Percentiles rank a stretch among this genome's conserved stretches.
Conservation (phyloP, 1,284 basidiomycete genomes). For the Cryptococcus hybrid region DNA sequence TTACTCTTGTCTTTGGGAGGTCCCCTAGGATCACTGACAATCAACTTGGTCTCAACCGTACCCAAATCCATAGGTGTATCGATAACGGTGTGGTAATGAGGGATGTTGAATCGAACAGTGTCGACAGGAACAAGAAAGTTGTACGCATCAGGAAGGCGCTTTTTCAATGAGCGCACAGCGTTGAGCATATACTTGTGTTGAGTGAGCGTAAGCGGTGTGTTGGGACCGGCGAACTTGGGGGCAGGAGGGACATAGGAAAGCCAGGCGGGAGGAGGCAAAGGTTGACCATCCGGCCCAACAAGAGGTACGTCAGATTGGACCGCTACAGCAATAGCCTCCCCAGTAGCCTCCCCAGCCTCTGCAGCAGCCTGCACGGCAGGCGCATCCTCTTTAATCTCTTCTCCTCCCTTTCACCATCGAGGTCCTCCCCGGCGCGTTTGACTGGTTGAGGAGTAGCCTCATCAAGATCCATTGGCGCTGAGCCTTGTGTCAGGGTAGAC, state of each 20-base stretch:
- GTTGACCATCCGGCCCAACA: slow-evolving; percentile 6
- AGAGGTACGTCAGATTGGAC: neutral
- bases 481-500: slow-evolving; percentile 22
- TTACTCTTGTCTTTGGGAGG: slow-evolving; percentile 56
- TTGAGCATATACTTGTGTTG: slow-evolving; percentile 83
- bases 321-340: neutral
- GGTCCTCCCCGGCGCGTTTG: slow-evolving; percentile 38
- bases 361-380: neutral
- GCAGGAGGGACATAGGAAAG: slow-evolving; percentile 36
- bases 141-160: slow-evolving; percentile 69
- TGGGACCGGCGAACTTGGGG: slow-evolving; percentile 37
- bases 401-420: slow-evolving; percentile 27
- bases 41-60: slow-evolving; percentile 88
- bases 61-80: slow-evolving; percentile 91
- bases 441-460: slow-evolving; percentile 14
- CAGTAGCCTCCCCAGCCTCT: neutral
- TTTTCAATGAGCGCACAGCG: slow-evolving; percentile 80
- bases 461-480: slow-evolving; percentile 1
- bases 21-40: slow-evolving; percentile 64
- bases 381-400: slow-evolving; percentile 35
- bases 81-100: slow-evolving; percentile 85
- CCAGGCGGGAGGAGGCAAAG: slow-evolving; percentile 16
- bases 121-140: slow-evolving; percentile 91
- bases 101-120: slow-evolving; percentile 81
- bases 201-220: slow-evolving; percentile 46